phyloP scores from a whole-genome alignment of 1,284 basidiomycete genomes.

The Boletellus deceptivus region DNA sequence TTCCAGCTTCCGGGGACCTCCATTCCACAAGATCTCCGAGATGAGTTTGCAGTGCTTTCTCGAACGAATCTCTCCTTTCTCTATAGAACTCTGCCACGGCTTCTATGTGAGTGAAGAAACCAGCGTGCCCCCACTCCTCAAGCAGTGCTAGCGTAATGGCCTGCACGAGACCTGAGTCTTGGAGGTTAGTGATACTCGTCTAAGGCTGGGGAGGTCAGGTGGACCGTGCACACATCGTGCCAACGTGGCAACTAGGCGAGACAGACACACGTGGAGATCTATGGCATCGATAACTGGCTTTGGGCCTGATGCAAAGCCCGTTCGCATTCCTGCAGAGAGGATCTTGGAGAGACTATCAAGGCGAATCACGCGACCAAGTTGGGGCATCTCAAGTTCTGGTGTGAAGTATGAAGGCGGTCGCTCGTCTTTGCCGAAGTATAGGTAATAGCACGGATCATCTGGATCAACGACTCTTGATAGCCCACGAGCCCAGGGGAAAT shows the following conservation, averaged over 20 bases:
- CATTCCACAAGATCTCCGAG: constrained; percentile 80
- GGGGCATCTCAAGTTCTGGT: constrained; percentile 60
- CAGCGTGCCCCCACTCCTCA: constrained; percentile 74
- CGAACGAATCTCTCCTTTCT: constrained; percentile 77
- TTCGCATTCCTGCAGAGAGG: constrained; percentile 75
- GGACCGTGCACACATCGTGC: constrained; percentile 8
- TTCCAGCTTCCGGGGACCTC: constrained; percentile 83
- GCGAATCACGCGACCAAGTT: constrained; percentile 76
- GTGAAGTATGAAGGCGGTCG: constrained; percentile 77
- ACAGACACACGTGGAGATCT: constrained; percentile 59
- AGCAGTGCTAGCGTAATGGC: constrained; percentile 72
- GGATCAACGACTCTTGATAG: constrained; percentile 4
- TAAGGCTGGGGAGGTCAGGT: constrained; percentile 27
- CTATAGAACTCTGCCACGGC: constrained; percentile 79
- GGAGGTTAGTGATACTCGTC: constrained; percentile 76
- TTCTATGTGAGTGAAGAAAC: constrained; percentile 74
- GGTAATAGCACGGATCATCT: constrained; percentile 80
- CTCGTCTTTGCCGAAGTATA: constrained; percentile 66
- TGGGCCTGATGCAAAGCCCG: constrained; percentile 86
- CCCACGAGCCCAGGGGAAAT: not conserved
- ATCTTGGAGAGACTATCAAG: constrained; percentile 92
- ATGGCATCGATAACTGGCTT: constrained; percentile 71
- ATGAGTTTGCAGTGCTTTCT: constrained; percentile 70
- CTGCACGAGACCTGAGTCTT: constrained; percentile 78
- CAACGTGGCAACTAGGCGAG: constrained; percentile 10